These are phyloP conservation scores for Cryptococcus hybrid DNA, from an alignment of 1,284 basidiomycete genomes.

Conservation along the genomic window DNA sequence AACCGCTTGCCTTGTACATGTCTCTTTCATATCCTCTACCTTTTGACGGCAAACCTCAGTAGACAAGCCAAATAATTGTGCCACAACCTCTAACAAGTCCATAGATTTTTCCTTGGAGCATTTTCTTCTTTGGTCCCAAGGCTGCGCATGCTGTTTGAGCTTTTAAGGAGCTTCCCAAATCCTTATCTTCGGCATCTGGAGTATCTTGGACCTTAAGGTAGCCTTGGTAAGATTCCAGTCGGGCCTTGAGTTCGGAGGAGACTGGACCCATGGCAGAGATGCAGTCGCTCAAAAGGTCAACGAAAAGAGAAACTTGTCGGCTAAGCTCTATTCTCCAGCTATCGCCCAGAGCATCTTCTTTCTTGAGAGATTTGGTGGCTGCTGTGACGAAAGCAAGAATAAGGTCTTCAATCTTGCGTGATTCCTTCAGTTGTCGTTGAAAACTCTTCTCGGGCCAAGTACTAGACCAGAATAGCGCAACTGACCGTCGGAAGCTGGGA, in stretches of 20 bases:
- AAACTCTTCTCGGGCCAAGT: conserved; percentile 81
- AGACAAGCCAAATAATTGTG: too few relatives aligned
- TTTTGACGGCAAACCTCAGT: not conserved
- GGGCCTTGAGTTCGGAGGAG: conserved; percentile 73
- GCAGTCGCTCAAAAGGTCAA: conserved; percentile 74
- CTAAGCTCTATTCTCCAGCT: conserved; percentile 93
- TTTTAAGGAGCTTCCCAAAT: too few relatives aligned
- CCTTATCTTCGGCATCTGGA: too few relatives aligned
- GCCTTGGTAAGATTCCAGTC: conserved; percentile 46
- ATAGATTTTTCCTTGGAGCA: too few relatives aligned
- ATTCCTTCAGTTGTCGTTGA: conserved; percentile 88
- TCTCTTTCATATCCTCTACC: conserved; percentile 11
- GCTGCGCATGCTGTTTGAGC: too few relatives aligned
- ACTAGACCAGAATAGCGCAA: conserved; percentile 80
- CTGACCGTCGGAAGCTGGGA: conserved; percentile 77
- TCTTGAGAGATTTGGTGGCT: conserved; percentile 77
- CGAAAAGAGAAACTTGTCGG: conserved; percentile 82
- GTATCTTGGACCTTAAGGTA: conserved; percentile 4
- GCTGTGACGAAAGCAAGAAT: conserved; percentile 93
- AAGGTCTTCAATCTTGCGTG: conserved; percentile 94
- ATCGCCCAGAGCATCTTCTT: conserved; percentile 62
- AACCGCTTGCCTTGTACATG: conserved; percentile 62
- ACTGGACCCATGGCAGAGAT: conserved; percentile 69
- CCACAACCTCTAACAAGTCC: too few relatives aligned
- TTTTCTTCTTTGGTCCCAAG: too few relatives aligned